phyloP scores from a whole-genome alignment of 192 early-diverging fungal species.

The Coemansia sp. region DNA sequence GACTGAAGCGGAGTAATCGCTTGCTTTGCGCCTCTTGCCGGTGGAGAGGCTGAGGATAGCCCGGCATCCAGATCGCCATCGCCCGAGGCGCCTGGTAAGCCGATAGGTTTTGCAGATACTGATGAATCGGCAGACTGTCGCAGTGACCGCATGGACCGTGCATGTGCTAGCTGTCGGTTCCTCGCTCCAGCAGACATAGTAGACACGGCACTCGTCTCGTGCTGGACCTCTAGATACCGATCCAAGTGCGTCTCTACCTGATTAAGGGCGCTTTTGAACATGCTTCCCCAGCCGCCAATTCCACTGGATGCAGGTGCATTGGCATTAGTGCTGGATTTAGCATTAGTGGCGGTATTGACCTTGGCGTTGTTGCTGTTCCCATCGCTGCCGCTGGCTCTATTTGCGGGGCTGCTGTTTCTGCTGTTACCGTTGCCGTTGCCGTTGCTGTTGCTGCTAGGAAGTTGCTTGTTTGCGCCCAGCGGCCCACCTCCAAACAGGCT shows the following conservation, averaged over 20 bases:
- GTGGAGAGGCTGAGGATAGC: neutral
- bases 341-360: neutral
- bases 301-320: neutral
- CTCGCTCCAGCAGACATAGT: neutral
- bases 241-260: slow-evolving; percentile 75
- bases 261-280: slow-evolving; percentile 73
- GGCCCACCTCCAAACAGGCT: slow-evolving; percentile 38
- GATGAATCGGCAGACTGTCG: neutral
- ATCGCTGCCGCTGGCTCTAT: neutral
- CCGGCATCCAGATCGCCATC: neutral
- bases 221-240: slow-evolving; percentile 67
- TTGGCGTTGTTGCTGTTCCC: neutral
- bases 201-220: slow-evolving; percentile 18
- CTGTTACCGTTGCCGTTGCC: neutral
- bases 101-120: neutral
- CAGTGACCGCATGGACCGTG: slow-evolving; percentile 3
- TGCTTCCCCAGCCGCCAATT: slow-evolving; percentile 60
- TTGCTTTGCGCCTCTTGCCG: neutral
- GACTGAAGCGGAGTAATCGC: neutral
- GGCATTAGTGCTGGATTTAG: neutral
- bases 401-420: neutral
- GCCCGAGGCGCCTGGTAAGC: neutral
- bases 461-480: slow-evolving; percentile 17
- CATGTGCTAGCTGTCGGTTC: slow-evolving; percentile 5
- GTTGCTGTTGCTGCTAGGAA: neutral